Conservation (phyloP, 2,329 filamentous ascomycete species). For the Triangularia setosa region DNA sequence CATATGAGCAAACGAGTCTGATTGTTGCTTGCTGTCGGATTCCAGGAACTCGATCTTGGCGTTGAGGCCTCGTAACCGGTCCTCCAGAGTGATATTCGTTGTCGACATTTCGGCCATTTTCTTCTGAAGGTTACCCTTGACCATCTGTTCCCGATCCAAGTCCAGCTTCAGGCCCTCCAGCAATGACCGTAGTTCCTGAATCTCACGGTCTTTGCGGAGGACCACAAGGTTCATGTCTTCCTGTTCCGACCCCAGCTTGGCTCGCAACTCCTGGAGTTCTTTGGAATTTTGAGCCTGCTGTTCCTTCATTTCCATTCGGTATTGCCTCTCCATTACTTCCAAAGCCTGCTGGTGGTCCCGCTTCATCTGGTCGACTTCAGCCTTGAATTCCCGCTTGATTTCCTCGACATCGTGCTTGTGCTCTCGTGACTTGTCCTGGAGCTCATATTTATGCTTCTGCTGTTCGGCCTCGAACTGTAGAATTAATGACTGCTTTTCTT, state of each 20-base stretch:
- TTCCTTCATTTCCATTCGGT: constrained; percentile 63
- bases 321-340: constrained; percentile 57
- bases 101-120: constrained; percentile 56
- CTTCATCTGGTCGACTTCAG: constrained; percentile 55
- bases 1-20: constrained; percentile 77
- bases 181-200: constrained; percentile 45
- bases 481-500: constrained; percentile 40
- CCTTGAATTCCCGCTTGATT: constrained; percentile 46
- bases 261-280: constrained; percentile 64
- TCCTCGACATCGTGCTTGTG: constrained; percentile 56
- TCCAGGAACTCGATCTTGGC: constrained; percentile 87
- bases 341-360: constrained; percentile 66
- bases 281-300: constrained; percentile 54
- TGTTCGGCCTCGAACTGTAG: constrained; percentile 41
- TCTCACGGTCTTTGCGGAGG: constrained; percentile 51
- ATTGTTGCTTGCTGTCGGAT: constrained; percentile 84
- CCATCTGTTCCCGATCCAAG: constrained; percentile 59
- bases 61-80: constrained; percentile 68
- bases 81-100: constrained; percentile 66
- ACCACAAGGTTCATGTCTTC: constrained; percentile 47
- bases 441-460: constrained; percentile 44
- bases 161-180: constrained; percentile 46
- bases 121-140: constrained; percentile 51
- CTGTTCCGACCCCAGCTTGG: constrained; percentile 48
- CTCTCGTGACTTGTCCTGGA: constrained; percentile 51